A percentile compares a stretch with the other conserved stretches of the same genome.
phyloP scores from a whole-genome alignment of 2,329 filamentous ascomycete species.

The Colletotrichum tropicale region DNA sequence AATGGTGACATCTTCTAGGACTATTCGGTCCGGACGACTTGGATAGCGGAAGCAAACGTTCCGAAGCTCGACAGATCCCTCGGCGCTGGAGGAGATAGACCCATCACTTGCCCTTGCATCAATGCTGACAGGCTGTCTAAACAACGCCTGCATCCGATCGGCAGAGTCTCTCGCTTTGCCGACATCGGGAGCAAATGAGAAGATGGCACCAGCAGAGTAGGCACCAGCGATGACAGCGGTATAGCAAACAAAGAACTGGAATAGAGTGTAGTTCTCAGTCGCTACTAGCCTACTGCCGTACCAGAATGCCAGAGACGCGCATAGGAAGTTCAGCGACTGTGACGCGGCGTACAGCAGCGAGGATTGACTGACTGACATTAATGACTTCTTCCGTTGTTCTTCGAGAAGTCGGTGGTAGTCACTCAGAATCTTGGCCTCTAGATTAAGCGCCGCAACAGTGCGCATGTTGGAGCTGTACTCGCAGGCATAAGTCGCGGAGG shows the following conservation, averaged over 20 bases:
- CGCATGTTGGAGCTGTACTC: slow-evolving; percentile 94
- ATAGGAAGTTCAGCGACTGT: slow-evolving; percentile 83
- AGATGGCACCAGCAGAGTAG: slow-evolving; percentile 88
- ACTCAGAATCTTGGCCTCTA: slow-evolving; percentile 79
- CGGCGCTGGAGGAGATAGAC: slow-evolving; percentile 63
- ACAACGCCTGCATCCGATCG: slow-evolving; percentile 75
- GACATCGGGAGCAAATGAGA: slow-evolving; percentile 91
- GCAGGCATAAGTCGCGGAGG: slow-evolving; percentile 84
- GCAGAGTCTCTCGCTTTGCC: slow-evolving; percentile 89
- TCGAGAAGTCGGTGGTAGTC: no score
- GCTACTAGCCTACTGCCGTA: slow-evolving; percentile 82
- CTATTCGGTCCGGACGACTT: slow-evolving; percentile 85
- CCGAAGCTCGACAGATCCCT: slow-evolving; percentile 86
- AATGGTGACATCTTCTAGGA: slow-evolving; percentile 83
- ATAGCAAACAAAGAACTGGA: slow-evolving; percentile 94
- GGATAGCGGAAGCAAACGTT: slow-evolving; percentile 96
- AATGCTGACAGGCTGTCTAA: slow-evolving; percentile 85
- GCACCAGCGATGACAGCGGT: slow-evolving; percentile 87
- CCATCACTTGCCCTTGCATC: slow-evolving; percentile 81
- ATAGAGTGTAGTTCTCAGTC: slow-evolving; percentile 72
- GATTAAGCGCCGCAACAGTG: slow-evolving; percentile 88
- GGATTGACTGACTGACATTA: slow-evolving; percentile 77
- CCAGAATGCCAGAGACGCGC: slow-evolving; percentile 90
- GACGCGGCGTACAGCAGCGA: slow-evolving; percentile 82
- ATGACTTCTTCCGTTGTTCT: no score